Evolutionary conservation across 768 basidiomycete genomes (phyloP).

Genomic region (Tephrocybe sp.): DNA sequence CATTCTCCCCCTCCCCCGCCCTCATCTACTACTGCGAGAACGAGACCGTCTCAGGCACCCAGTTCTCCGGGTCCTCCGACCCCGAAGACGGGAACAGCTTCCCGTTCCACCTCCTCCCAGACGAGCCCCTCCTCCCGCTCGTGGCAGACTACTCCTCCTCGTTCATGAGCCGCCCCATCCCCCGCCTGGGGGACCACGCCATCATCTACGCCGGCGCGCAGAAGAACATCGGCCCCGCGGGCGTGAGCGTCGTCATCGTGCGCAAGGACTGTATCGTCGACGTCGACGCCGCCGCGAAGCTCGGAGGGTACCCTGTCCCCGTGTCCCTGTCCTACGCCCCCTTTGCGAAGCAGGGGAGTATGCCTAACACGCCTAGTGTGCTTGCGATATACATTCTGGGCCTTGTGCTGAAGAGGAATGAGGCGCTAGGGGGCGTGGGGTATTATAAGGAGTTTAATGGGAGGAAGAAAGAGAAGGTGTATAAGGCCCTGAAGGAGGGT

Average conservation of each 20-base stretch:
- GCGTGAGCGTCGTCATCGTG: slow-evolving; percentile 90
- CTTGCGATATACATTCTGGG: slow-evolving; percentile 90
- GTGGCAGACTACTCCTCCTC: slow-evolving; percentile 96
- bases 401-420: slow-evolving; percentile 75
- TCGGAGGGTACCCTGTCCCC: slow-evolving; percentile 78
- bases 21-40: slow-evolving; percentile 99
- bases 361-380: slow-evolving; percentile 94
- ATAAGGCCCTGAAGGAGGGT: slow-evolving; percentile 69
- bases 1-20: slow-evolving; percentile 79
- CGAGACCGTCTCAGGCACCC: slow-evolving; percentile 95
- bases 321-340: slow-evolving; percentile 81
- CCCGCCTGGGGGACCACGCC: slow-evolving; percentile 84
- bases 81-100: slow-evolving; percentile 57
- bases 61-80: slow-evolving; percentile 65
- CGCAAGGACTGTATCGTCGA: slow-evolving; percentile 94
- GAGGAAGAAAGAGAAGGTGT: slow-evolving; percentile 77
- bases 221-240: slow-evolving; percentile 96
- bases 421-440: slow-evolving; percentile 61
- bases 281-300: slow-evolving; percentile 72
- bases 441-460: slow-evolving; percentile 67
- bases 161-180: slow-evolving; percentile 95
- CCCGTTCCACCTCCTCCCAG: slow-evolving; percentile 75
- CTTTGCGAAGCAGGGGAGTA: slow-evolving; percentile 68
- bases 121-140: slow-evolving; percentile 66
- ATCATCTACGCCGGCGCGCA: slow-evolving; percentile 97